Evolutionary conservation across 2,329 filamentous ascomycete species (phyloP), one percentile per base, ranked within the genome.

Genomic region (Podosphaera fusca): DNA sequence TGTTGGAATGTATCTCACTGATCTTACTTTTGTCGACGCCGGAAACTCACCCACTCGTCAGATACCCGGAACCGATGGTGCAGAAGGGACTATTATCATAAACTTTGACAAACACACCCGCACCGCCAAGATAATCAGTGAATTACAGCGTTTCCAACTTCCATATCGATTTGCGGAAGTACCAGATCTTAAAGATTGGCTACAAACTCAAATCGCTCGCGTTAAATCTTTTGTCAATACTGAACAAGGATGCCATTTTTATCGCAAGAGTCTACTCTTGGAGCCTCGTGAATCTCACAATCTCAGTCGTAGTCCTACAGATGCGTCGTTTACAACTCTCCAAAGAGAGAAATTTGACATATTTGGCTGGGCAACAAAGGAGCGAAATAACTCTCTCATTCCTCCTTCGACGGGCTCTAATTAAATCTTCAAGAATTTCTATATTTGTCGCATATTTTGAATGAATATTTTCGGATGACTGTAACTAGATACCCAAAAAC

Each of bases 101-200:
- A 98, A 98, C 71, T 96, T 95, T 65, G 90, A 96, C 74, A 96
- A 96, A 72, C 88, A 96, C 68, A 85, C 82, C 64, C 87, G 88
- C 63, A 96, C 89, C 2, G 89, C 90, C 51, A 92, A 89, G 70
- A 94, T 96, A 66, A 94, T 98, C 64, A 86, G 87, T 61, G 90
- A 96, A 64, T 78, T 98, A 6, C 92, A 98, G 69, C 83, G 89
- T 21, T 96, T 96, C 73, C 92, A 98, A 70, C 86, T 95, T 29
- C 87, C 89, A 0, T 96, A 96, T 68, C 79, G 84, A 5, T 77
- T 98, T 21, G 77, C 78, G 1, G 84, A 92, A 66, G 74, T 96
- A 3, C 80, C 85, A 0, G 90, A 96, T 64, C 77, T 98, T 67
- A 90, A 96, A 68, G 83, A 90, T 31, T 98, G 90, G 90, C 80